Evolutionary conservation across 345 rosid genomes (phyloP).

Genomic region (Lumnitzera littorea): DNA sequence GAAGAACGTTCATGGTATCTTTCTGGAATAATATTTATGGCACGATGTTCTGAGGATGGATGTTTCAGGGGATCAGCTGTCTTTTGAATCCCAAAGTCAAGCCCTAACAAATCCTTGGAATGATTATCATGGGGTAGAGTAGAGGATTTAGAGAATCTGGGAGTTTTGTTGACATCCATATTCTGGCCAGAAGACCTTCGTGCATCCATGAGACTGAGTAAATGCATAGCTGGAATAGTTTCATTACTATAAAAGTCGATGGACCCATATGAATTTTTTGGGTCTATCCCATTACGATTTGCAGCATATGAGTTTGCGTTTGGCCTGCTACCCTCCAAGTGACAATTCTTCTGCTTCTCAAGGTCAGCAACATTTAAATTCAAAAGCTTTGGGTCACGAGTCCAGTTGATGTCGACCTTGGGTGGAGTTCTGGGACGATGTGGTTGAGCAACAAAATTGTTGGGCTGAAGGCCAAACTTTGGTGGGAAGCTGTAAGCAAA

Average conservation of each 20-base stretch:
- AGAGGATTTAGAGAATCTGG: conserved; percentile 39
- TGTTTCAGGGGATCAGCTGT: conserved; percentile 24
- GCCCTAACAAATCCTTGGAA: conserved; percentile 34
- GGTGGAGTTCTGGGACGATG: conserved; percentile 21
- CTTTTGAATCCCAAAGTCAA: conserved; percentile 33
- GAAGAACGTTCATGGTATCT: conserved; percentile 23
- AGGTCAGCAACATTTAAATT: conserved; percentile 28
- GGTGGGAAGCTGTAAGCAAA: conserved; percentile 27
- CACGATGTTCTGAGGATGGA: conserved; percentile 24
- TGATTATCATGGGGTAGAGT: conserved; percentile 35
- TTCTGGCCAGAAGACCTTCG: conserved; percentile 42
- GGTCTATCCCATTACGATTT: conserved; percentile 35
- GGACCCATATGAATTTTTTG: conserved; percentile 24
- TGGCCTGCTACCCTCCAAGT: conserved; percentile 23
- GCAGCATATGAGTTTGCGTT: conserved; percentile 35
- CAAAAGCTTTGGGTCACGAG: conserved; percentile 23
- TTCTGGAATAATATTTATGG: conserved; percentile 30
- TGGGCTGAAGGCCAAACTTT: conserved; percentile 23
- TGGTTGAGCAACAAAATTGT: conserved; percentile 24
- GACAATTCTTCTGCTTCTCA: conserved; percentile 42
- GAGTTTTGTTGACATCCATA: conserved; percentile 30
- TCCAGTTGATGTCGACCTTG: conserved; percentile 23
- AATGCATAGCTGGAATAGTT: conserved; percentile 82
- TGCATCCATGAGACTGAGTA: conserved; percentile 91
- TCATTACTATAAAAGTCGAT: conserved; percentile 58